Evolutionary conservation across 768 basidiomycete species (phyloP), one percentile per base, ranked within the genome.

Genomic region (Kwoniella dejecticola): DNA sequence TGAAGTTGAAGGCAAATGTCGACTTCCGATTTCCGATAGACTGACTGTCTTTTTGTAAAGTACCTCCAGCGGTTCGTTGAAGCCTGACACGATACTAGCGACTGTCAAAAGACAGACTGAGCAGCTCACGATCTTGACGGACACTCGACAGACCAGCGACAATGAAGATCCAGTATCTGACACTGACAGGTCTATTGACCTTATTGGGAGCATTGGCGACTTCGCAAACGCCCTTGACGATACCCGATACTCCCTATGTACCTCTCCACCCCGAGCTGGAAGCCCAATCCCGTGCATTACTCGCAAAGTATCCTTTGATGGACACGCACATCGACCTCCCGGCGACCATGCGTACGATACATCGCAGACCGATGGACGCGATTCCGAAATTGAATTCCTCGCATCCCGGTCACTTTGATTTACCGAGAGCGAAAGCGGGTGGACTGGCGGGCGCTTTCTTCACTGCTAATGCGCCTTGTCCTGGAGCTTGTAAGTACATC

Each of bases 321-420:
- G 60, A 62, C 26, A 48, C 60, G 4, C 60, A 62, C 24, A 44
- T 62, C 21, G 60, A 62, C 23, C 24, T 62, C 15, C 60, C 60
- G 7, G 45, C 36, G 21, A 56, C 42, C 4, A 54, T 62, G 49
- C 47, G 40, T 15, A 52, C 41, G 27, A 46, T 42, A 17, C 29
- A 46, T 21, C 31, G 60, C 24, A 40, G 45, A 40, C 53, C 53
- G 1, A 46, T 62, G 45, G 52, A 62, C 17, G 53, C 60, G n/a
- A 54, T 55, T n/a, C 45, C 50, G 1, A 24, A 19, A 49, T 21
- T 62, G 17, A 48, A 29, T 21, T 30, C n/a, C 7, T 50, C 49
- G 21, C 46, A 52, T 38, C 52, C 60, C 17, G 60, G 60, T 56
- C 52, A 62, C 52, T 40, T 54, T 19, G 60, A 62, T 36, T 23